Base-by-base conservation (phyloP, 177 flowering plant genomes). In the Vitis hybrid region DNA sequence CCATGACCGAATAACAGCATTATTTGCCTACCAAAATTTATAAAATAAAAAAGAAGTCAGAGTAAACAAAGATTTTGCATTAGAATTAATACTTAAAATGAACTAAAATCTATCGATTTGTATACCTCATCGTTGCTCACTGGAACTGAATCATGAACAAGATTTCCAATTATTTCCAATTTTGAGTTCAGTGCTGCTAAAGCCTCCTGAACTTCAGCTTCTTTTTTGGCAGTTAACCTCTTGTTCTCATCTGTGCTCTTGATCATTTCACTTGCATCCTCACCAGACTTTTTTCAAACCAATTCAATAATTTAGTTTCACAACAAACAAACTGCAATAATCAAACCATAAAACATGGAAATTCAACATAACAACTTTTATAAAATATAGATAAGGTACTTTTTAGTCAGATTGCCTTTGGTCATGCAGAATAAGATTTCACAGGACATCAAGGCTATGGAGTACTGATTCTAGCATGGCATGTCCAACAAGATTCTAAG, bases 91-190 rank as follows among this genome's bases (percentile, higher is more conserved):
- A 38, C 11, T 51, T 11, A 53, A 47, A 61, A 64, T 11, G 11
- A 17, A 68, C 70, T 49, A 14, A 56, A 64, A 65, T 5, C 53
- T 3, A n/a, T 4, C 47, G 19, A 59, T 10, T 54, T 56, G 60
- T 52, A 19, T 57, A 95, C 99, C 95, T 94, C 99, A 71, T 95
- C 90, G 67, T 88, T 64, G 64, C 82, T 81, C 53, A 88, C 65
- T 0, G 97, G 98, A 54, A 95, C 99, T 1, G 98, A 87, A 79
- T 95, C 99, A 69, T 95, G 99, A 63, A 95, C 95, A 28, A 95
- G 92, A 75, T 95, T 95, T 33, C 98, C 99, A 50, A 95, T 76
- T 2, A 71, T 57, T 62, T 78, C 89, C 81, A 94, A 75, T 64
- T 73, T 89, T 7, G 82, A 65, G 74, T 87, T 80, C 56, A 94